phyloP scores from a whole-genome alignment of 345 rosid genomes.

The Ricinus communis region DNA sequence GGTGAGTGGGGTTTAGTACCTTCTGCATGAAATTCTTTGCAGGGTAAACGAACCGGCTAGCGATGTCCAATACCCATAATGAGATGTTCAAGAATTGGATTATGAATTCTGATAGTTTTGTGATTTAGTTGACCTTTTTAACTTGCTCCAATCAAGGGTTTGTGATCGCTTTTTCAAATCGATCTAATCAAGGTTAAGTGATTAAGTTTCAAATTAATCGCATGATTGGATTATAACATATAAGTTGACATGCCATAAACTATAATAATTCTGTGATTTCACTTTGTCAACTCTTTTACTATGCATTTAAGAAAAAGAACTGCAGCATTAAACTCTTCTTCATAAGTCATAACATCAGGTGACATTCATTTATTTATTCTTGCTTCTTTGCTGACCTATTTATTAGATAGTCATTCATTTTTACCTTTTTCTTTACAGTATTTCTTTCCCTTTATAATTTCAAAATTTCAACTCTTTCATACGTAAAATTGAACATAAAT shows the following conservation, averaged over 20 bases:
- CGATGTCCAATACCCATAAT: background rate
- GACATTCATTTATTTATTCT: too few relatives aligned
- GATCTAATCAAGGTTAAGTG: too few relatives aligned
- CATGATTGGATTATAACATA: constrained; percentile 1
- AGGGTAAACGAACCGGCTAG: background rate
- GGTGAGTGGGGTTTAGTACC: too few relatives aligned
- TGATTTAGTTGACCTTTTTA: constrained; percentile 4
- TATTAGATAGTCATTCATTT: too few relatives aligned
- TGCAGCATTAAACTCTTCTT: background rate
- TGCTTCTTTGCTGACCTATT: too few relatives aligned
- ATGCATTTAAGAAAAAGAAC: background rate
- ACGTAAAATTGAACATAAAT: too few relatives aligned
- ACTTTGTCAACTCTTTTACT: constrained; percentile 6
- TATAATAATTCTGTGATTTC: background rate
- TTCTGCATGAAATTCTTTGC: background rate
- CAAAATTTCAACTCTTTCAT: too few relatives aligned
- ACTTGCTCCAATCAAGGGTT: background rate
- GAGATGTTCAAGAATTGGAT: background rate
- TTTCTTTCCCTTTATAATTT: too few relatives aligned
- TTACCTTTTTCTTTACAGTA: too few relatives aligned
- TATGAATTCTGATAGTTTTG: background rate
- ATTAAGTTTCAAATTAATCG: constrained; percentile 3
- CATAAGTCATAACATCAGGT: too few relatives aligned
- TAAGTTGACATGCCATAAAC: background rate
- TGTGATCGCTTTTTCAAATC: background rate